These are phyloP conservation scores for Chondrostereum purpureum DNA, from an alignment of 1,284 basidiomycete genomes.

Conservation along the genomic window DNA sequence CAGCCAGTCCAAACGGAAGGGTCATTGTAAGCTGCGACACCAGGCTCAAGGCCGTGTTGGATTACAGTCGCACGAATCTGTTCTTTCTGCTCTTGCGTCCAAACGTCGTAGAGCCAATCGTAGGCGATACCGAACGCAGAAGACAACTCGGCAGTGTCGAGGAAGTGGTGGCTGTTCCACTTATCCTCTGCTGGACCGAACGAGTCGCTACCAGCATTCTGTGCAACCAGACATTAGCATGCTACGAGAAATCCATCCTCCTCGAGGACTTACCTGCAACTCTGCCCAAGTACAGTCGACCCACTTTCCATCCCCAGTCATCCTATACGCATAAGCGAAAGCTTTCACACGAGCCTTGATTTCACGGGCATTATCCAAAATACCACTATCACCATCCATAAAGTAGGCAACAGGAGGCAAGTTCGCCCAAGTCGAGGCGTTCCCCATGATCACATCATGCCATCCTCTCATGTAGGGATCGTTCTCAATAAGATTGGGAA, in stretches of 20 bases:
- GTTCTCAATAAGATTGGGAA: slow-evolving; percentile 69
- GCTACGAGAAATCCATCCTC: too few relatives aligned
- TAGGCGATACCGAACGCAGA: slow-evolving; percentile 88
- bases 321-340: slow-evolving; percentile 84
- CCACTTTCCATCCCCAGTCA: slow-evolving; percentile 87
- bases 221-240: too few relatives aligned
- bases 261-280: slow-evolving; percentile 66
- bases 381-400: slow-evolving; percentile 82
- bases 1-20: slow-evolving; percentile 41
- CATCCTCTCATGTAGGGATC: slow-evolving; percentile 85
- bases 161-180: slow-evolving; percentile 91
- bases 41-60: slow-evolving; percentile 69
- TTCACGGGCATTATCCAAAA: slow-evolving; percentile 86
- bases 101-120: slow-evolving; percentile 89
- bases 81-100: slow-evolving; percentile 68
- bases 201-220: slow-evolving; percentile 14
- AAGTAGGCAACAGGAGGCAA: slow-evolving; percentile 62
- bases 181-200: slow-evolving; percentile 56
- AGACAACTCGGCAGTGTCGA: slow-evolving; percentile 87
- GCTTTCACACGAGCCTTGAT: slow-evolving; percentile 90
- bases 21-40: slow-evolving; percentile 44
- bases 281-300: slow-evolving; percentile 82
- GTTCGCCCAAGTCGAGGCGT: slow-evolving; percentile 70
- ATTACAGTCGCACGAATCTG: slow-evolving; percentile 74
- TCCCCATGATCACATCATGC: slow-evolving; percentile 89